Evolutionary conservation across 805 yeast species (phyloP).

Genomic region (Yarrowia phangngaensis): DNA sequence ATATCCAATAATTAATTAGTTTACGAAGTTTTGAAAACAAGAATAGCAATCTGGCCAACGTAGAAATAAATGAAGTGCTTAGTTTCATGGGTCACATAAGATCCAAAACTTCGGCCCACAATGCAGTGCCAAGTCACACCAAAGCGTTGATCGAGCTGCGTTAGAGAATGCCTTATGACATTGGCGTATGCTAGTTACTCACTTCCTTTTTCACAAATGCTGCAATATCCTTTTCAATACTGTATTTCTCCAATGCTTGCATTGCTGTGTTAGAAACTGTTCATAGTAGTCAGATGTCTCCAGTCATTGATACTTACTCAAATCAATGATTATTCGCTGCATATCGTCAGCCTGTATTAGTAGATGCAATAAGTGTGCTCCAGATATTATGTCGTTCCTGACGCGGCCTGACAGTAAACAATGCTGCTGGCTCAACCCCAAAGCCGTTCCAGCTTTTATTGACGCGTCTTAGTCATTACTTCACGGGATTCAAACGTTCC

Average conservation of each 20-base stretch:
- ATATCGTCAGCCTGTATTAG: slow-evolving; percentile 34
- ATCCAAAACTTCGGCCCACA: slow-evolving; percentile 59
- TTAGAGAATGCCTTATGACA: slow-evolving; percentile 1
- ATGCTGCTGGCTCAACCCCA: no score
- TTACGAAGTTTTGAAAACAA: slow-evolving; percentile 53
- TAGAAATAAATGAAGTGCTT: slow-evolving; percentile 56
- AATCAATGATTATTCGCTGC: slow-evolving; percentile 36
- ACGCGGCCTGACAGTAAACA: no score
- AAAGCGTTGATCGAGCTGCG: slow-evolving; percentile 47
- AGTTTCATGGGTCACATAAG: slow-evolving; percentile 54
- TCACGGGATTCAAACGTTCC: no score
- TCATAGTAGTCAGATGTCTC: not conserved
- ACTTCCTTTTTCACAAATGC: slow-evolving; percentile 53
- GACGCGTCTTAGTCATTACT: no score
- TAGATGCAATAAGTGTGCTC: not conserved
- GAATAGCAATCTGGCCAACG: slow-evolving; percentile 50
- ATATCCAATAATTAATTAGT: slow-evolving; percentile 17
- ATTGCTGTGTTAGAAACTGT: slow-evolving; percentile 35
- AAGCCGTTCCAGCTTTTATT: no score
- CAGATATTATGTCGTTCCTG: no score
- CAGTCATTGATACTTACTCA: slow-evolving; percentile 31
- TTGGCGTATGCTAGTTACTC: slow-evolving; percentile 23
- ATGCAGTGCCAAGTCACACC: slow-evolving; percentile 64
- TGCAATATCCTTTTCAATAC: slow-evolving; percentile 54
- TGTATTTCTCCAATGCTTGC: slow-evolving; percentile 46